Evolutionary conservation across 495 filamentous ascomycete species (phyloP).

Genomic region (Staphylotrichum tortipilum): DNA sequence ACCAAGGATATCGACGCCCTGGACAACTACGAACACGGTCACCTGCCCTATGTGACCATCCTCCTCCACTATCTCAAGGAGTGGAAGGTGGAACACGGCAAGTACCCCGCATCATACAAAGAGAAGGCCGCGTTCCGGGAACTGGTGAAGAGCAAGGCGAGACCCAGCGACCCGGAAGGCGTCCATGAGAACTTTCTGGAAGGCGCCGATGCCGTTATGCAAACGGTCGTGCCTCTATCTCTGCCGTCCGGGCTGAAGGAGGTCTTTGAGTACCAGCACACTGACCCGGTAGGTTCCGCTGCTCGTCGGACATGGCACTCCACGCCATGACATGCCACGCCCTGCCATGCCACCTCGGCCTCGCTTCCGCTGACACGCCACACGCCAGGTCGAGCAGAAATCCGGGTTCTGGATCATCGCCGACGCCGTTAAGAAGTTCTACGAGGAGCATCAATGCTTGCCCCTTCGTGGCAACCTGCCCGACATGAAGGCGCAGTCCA

Average conservation of each 20-base stretch:
- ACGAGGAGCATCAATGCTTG: constrained; percentile 57
- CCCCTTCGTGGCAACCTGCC: constrained; percentile 83
- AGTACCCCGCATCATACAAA: constrained; percentile 62
- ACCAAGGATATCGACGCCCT: constrained; percentile 59
- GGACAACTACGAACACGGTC: constrained; percentile 77
- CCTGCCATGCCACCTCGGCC: not conserved
- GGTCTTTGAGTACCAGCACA: constrained; percentile 59
- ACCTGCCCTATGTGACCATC: constrained; percentile 81
- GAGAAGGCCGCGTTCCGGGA: constrained; percentile 80
- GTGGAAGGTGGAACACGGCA: constrained; percentile 70
- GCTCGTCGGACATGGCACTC: too few relatives aligned
- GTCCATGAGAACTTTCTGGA: constrained; percentile 98
- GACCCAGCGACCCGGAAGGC: constrained; percentile 71
- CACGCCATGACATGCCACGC: too few relatives aligned
- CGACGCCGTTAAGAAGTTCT: constrained; percentile 67
- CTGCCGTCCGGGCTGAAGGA: constrained; percentile 61
- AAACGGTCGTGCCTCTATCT: constrained; percentile 54
- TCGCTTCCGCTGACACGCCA: constrained; percentile 12
- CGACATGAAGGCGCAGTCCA: constrained; percentile 96
- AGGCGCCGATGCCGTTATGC: constrained; percentile 77
- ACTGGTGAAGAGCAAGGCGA: constrained; percentile 54
- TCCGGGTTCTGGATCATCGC: constrained; percentile 85
- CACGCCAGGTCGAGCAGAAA: constrained; percentile 30
- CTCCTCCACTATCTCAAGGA: constrained; percentile 76
- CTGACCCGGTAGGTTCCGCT: constrained; percentile 31